Evolutionary conservation across 495 filamentous ascomycete genomes (phyloP).

Genomic region (Hypoxylon crocopeplum): DNA sequence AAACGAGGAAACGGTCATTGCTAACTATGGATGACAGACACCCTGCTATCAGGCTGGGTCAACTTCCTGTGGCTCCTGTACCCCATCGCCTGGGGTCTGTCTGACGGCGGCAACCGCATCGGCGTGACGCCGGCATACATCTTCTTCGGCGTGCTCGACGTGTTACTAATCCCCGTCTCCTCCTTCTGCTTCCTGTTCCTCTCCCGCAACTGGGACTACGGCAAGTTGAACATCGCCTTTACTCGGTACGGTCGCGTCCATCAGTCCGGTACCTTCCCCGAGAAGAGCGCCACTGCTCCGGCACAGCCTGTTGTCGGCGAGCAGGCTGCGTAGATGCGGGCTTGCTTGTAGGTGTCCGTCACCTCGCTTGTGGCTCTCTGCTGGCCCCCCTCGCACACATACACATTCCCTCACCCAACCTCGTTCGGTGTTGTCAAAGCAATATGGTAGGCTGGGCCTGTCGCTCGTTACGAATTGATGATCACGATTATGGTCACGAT

Average conservation of each 20-base stretch:
- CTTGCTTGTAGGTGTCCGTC: neutral
- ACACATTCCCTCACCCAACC: conserved; percentile 1
- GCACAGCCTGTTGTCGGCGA: conserved; percentile 33
- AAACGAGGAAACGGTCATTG: too few relatives aligned
- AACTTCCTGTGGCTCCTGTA: conserved; percentile 59
- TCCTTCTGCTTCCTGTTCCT: conserved; percentile 47
- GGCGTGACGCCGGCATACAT: conserved; percentile 49
- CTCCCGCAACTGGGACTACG: conserved; percentile 55
- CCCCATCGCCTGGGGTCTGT: conserved; percentile 55
- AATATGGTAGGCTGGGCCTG: conserved; percentile 31
- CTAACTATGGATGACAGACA: conserved; percentile 34
- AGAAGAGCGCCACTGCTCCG: conserved; percentile 47
- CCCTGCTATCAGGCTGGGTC: conserved; percentile 47
- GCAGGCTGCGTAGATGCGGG: conserved; percentile 32
- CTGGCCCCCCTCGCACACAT: neutral
- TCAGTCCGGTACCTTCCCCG: conserved; percentile 45
- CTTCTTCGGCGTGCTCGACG: conserved; percentile 56
- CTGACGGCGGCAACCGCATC: conserved; percentile 56
- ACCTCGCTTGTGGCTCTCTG: conserved; percentile 13
- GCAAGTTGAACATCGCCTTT: conserved; percentile 55
- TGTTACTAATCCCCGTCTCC: conserved; percentile 47
- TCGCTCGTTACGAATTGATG: conserved; percentile 31
- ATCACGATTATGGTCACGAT: conserved; percentile 1
- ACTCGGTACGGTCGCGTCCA: conserved; percentile 62
- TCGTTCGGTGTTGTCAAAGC: conserved; percentile 10